Conservation (phyloP, 345 rosid genomes). For the Arabidopsis arenosa region DNA sequence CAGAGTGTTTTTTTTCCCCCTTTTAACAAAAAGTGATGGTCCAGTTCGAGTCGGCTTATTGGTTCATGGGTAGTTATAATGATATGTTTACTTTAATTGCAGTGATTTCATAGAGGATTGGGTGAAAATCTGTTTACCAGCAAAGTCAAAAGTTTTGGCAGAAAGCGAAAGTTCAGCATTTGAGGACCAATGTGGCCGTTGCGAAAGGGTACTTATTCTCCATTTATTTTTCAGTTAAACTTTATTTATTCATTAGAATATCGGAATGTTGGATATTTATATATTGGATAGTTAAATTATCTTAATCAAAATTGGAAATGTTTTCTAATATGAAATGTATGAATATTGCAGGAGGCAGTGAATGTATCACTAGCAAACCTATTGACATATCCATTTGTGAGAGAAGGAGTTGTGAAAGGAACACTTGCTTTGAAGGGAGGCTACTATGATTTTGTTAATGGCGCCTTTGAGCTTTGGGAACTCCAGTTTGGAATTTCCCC, state of each 20-base stretch:
- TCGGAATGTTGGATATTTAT: too few species aligned
- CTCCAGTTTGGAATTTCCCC: constrained; percentile 71
- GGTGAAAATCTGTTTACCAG: constrained; percentile 83
- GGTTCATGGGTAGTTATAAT: background rate
- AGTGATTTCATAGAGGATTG: constrained; percentile 94
- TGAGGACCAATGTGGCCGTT: constrained; percentile 71
- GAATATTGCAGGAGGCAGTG: constrained; percentile 71
- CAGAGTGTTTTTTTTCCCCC: background rate
- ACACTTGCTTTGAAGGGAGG: constrained; percentile 67
- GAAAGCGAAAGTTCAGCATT: constrained; percentile 49
- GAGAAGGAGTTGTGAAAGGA: constrained; percentile 60
- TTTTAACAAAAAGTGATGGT: too few species aligned
- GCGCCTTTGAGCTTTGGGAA: constrained; percentile 77
- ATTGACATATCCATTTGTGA: constrained; percentile 81
- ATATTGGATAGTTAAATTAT: background rate
- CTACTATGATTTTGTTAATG: constrained; percentile 70
- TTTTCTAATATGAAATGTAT: background rate
- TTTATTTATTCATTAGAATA: background rate
- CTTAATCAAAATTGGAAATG: too few species aligned
- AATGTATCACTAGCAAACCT: constrained; percentile 79
- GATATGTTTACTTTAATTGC: constrained; percentile 28
- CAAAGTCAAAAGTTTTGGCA: constrained; percentile 71
- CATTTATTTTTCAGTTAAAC: background rate
- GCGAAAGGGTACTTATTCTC: constrained; percentile 70
- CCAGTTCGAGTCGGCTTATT: too few species aligned